phyloP scores from a whole-genome alignment of 352 stramenopile genomes.

The Aphanomyces astaci region DNA sequence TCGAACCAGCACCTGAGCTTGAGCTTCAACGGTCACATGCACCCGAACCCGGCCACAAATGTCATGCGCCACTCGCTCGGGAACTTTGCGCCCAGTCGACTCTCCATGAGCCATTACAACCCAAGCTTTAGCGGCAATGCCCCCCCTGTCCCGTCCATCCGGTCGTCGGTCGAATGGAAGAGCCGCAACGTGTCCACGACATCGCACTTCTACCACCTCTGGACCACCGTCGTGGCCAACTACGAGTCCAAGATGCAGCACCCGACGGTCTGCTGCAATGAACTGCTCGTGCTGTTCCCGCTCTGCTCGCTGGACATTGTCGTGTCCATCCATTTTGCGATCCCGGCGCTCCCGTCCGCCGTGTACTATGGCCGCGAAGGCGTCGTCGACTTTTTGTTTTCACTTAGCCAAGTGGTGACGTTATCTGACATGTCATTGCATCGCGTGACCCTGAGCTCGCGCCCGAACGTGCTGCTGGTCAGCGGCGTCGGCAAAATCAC shows the following conservation, averaged over 20 bases:
- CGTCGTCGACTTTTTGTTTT: slow-evolving; percentile 67
- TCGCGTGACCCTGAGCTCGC: slow-evolving; percentile 68
- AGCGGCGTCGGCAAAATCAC: slow-evolving; percentile 64
- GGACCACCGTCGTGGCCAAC: slow-evolving; percentile 34
- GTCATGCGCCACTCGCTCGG: slow-evolving; percentile 13
- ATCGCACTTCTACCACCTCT: slow-evolving; percentile 80
- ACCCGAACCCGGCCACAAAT: not conserved
- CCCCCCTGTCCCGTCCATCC: slow-evolving; percentile 54
- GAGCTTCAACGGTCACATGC: slow-evolving; percentile 22
- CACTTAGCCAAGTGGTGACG: slow-evolving; percentile 60
- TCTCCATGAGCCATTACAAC: slow-evolving; percentile 14
- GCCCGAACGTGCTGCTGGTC: slow-evolving; percentile 72
- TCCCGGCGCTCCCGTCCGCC: slow-evolving; percentile 64
- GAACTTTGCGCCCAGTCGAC: not conserved
- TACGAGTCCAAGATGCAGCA: slow-evolving; percentile 20
- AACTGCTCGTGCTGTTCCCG: slow-evolving; percentile 63
- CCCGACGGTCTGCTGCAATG: slow-evolving; percentile 12
- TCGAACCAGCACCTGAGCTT: slow-evolving; percentile 7
- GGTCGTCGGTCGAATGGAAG: slow-evolving; percentile 76
- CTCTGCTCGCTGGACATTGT: slow-evolving; percentile 76
- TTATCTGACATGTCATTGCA: slow-evolving; percentile 66
- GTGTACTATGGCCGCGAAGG: slow-evolving; percentile 76
- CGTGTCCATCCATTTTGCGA: slow-evolving; percentile 66
- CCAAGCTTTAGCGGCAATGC: slow-evolving; percentile 26
- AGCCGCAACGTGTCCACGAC: slow-evolving; percentile 68